A percentile compares a stretch with the other conserved stretches of the same genome.
phyloP scores from a whole-genome alignment of 2,329 filamentous ascomycete species.

The Metarhizium album region DNA sequence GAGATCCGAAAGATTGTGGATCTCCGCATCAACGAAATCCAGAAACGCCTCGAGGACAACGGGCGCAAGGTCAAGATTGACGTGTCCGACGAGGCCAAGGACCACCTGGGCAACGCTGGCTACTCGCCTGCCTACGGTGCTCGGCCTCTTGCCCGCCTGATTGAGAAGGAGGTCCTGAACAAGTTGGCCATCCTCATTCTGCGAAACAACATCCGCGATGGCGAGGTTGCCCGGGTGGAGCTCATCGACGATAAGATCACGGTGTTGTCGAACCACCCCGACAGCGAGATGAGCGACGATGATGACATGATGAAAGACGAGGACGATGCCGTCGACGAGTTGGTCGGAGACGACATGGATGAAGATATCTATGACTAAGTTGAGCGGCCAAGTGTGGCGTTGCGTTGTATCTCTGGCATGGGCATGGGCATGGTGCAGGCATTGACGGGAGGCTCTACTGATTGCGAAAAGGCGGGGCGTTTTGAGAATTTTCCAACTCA shows the following conservation, averaged over 20 bases:
- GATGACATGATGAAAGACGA: constrained; percentile 64
- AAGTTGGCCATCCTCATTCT: constrained; percentile 84
- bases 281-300: constrained; percentile 51
- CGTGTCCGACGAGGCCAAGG: constrained; percentile 76
- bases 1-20: constrained; percentile 97
- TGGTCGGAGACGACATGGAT: constrained; percentile 49
- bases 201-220: constrained; percentile 72
- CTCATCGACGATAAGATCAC: constrained; percentile 69
- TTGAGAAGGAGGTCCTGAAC: constrained; percentile 96
- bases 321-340: constrained; percentile 62
- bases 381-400: neutral
- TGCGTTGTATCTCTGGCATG: too few species aligned
- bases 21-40: constrained; percentile 75
- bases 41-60: constrained; percentile 80
- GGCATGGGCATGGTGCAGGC: neutral
- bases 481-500: neutral
- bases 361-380: constrained; percentile 41
- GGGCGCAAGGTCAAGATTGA: constrained; percentile 75
- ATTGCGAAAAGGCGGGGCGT: neutral
- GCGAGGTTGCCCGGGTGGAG: constrained; percentile 70
- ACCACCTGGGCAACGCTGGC: constrained; percentile 82
- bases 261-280: constrained; percentile 71
- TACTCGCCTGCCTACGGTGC: constrained; percentile 96
- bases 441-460: neutral
- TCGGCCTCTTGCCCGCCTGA: constrained; percentile 74